Conservation (phyloP, 2,329 filamentous ascomycete genomes). For the Stenocarpella maydis region DNA sequence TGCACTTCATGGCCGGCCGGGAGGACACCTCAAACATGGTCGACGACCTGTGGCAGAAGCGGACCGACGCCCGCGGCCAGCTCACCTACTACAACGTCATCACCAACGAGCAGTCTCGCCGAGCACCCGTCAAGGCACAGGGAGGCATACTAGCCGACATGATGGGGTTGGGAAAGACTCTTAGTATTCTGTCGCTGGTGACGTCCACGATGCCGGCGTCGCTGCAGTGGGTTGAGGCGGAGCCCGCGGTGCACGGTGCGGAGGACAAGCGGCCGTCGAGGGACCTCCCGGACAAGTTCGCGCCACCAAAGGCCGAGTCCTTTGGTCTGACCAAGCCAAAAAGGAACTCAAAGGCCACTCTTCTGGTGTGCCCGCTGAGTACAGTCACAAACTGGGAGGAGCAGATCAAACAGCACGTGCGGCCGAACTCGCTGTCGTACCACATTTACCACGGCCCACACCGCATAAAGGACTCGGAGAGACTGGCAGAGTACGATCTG, state of each 20-base stretch:
- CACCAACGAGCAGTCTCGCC: constrained; percentile 70
- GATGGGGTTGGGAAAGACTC: constrained; percentile 88
- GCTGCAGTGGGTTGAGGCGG: constrained; percentile 63
- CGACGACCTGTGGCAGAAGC: constrained; percentile 80
- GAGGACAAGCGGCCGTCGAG: constrained; percentile 47
- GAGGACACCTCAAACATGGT: constrained; percentile 71
- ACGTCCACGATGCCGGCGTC: constrained; percentile 71
- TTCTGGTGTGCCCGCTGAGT: constrained; percentile 89
- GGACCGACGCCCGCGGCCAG: constrained; percentile 58
- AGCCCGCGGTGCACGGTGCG: constrained; percentile 56
- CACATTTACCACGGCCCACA: constrained; percentile 89
- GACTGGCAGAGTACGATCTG: constrained; percentile 78
- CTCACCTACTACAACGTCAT: constrained; percentile 83
- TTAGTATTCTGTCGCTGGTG: constrained; percentile 85
- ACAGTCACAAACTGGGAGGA: constrained; percentile 95
- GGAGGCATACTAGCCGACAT: constrained; percentile 84
- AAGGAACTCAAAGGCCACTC: constrained; percentile 78
- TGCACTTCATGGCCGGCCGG: constrained; percentile 84
- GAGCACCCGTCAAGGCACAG: constrained; percentile 70
- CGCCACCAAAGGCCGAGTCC: constrained; percentile 50
- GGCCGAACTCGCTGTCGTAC: constrained; percentile 68
- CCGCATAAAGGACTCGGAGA: constrained; percentile 72
- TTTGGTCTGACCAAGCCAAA: constrained; percentile 61
- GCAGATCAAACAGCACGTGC: constrained; percentile 85
- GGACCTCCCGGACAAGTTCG: constrained; percentile 44